Conservation (phyloP, 345 rosid genomes). For the Syzygium aromaticum region DNA sequence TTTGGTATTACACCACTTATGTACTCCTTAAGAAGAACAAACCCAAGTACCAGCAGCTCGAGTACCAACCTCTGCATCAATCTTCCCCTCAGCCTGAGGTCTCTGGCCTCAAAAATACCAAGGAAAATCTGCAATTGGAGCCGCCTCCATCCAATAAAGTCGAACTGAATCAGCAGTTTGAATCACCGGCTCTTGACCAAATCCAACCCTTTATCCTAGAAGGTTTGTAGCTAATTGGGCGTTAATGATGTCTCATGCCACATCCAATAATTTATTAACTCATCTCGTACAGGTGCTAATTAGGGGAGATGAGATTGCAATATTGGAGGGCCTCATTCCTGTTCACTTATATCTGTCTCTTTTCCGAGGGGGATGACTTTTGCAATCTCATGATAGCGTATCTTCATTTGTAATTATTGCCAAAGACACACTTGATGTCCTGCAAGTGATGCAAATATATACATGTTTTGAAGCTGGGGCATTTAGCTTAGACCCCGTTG, state of each 20-base stretch:
- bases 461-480: not conserved
- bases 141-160: conserved; percentile 7
- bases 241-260: conserved; percentile 10
- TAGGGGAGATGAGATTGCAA: conserved; percentile 43
- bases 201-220: conserved; percentile 72
- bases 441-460: not conserved
- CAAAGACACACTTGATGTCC: not conserved
- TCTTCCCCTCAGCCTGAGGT: conserved; percentile 29
- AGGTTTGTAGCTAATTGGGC: conserved; percentile 80
- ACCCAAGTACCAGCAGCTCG: conserved; percentile 79
- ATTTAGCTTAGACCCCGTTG: not conserved
- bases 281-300: conserved; percentile 64
- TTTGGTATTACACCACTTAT: conserved; percentile 86
- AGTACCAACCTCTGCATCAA: conserved; percentile 27
- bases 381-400: not conserved
- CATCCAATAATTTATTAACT: conserved; percentile 24
- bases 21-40: conserved; percentile 75
- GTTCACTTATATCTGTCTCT: not conserved
- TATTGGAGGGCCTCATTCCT: conserved; percentile 22
- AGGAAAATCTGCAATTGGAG: conserved; percentile 31
- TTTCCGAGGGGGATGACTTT: not conserved
- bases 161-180: conserved; percentile 8
- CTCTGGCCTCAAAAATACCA: conserved; percentile 20
- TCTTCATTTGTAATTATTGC: not conserved
- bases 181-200: conserved; percentile 31